Percentiles rank a stretch among this genome's conserved stretches.
Conservation (phyloP, 2,329 filamentous ascomycete genomes). For the Xylaria sp. region DNA sequence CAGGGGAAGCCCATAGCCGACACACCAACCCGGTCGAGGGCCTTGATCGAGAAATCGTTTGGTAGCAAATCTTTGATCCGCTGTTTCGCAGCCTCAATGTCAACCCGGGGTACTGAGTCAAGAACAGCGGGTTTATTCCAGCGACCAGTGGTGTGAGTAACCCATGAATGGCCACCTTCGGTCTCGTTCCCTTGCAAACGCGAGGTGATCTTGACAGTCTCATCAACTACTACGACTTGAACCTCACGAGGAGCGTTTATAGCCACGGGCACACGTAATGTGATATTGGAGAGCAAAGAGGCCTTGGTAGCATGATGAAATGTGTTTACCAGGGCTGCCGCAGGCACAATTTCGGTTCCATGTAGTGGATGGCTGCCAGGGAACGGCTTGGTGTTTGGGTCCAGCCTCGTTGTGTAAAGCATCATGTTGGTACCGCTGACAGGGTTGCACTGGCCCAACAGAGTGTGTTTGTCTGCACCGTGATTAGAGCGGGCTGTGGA, state of each 20-base stretch:
- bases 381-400: conserved; percentile 48
- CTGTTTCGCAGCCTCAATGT: conserved; percentile 36
- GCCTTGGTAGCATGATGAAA: conserved; percentile 41
- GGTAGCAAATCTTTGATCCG: conserved; percentile 39
- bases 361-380: conserved; percentile 47
- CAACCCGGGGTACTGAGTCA: conserved; percentile 14
- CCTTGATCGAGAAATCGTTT: conserved; percentile 46
- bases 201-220: conserved; percentile 43
- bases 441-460: conserved; percentile 41
- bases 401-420: conserved; percentile 45
- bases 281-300: conserved; percentile 40
- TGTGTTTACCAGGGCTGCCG: conserved; percentile 48
- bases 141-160: conserved; percentile 41
- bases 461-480: conserved; percentile 44
- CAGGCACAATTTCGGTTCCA: conserved; percentile 51
- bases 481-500: conserved; percentile 27
- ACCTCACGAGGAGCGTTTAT: conserved; percentile 44
- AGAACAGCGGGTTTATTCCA: conserved; percentile 2
- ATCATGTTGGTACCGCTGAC: conserved; percentile 40
- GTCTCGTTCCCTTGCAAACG: conserved; percentile 30
- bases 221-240: conserved; percentile 44
- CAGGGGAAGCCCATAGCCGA: conserved; percentile 50
- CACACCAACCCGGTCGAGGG: conserved; percentile 47
- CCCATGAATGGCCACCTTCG: conserved; percentile 36
- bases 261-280: conserved; percentile 45